Conservation (phyloP, 148 eudicot species). For the Persicaria tinctoria region DNA sequence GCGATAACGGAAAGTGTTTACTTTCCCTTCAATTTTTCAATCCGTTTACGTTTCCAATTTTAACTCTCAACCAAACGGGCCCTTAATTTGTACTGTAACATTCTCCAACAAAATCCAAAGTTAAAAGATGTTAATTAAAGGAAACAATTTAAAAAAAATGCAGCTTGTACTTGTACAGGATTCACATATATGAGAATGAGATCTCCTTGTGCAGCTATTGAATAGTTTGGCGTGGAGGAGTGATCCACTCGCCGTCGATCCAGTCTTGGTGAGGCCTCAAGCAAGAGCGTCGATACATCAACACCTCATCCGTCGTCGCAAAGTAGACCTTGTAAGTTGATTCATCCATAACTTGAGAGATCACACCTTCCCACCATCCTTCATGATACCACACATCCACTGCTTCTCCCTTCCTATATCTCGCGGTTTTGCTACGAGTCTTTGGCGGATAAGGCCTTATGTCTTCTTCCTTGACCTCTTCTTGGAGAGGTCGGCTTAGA, state of each 20-base stretch:
- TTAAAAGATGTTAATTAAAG: no score
- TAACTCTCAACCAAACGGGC: no score
- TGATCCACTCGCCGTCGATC: constrained; percentile 23
- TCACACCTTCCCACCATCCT: constrained; percentile 15
- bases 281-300: constrained; percentile 18
- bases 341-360: constrained; percentile 1
- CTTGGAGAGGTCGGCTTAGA: not conserved
- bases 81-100: no score
- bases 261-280: constrained; percentile 36
- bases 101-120: no score
- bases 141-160: no score
- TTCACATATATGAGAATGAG: no score
- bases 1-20: no score
- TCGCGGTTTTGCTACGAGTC: not conserved
- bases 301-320: constrained; percentile 3
- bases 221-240: not conserved
- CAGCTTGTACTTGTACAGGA: no score
- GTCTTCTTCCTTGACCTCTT: not conserved
- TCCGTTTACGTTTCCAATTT: no score
- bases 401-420: not conserved
- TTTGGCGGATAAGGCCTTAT: constrained; percentile 11
- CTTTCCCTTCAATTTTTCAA: no score
- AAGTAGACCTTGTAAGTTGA: constrained; percentile 6
- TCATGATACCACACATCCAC: constrained; percentile 9
- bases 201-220: no score